Evolutionary conservation across 768 basidiomycete species (phyloP), one percentile per base, ranked within the genome.

Genomic region (Suillus discolor): DNA sequence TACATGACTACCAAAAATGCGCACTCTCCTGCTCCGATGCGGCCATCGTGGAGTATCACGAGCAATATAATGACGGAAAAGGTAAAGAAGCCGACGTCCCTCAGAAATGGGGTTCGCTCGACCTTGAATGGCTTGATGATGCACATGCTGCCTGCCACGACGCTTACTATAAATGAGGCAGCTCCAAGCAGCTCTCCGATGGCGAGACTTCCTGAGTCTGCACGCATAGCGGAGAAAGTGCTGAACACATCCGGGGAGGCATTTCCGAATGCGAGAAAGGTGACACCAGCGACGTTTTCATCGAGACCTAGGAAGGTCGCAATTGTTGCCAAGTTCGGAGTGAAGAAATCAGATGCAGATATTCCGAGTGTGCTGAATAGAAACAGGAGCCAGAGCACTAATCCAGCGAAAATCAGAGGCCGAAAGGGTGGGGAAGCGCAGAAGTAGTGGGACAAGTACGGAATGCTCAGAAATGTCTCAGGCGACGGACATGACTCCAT

Each of bases 71-170:
- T 62, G 49, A 98, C 88, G 0, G 97, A 91, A 12, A 86, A 71
- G n/a, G 92, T 88, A 79, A 98, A 98, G 83, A 99, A 99, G 6
- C 93, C 90, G 39, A 97, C 92, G 76, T 99, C 97, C 45, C 97
- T 90, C 13, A 98, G 78, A 80, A 99, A 99, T 0, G 93, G 90
- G 20, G 82, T 80, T 0, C 82, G 87, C 41, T 90, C 82, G 36
- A 99, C 95, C 69, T 87, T 85, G 79, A 99, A 99, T 0, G 97
- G 96, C 65, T 91, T 92, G 78, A 99, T 95, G 77, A 99, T 89
- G 70, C 94, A 96, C 90, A 99, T 97, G n/a, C 92, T 91, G 9
- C 97, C 97, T 15, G 94, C 97, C 28, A 99, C 97, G 71, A 96
- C 94, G 2, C 94, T 94, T 25, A 94, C 89, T 77, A 99, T 96